These are phyloP conservation scores for Diutina catenulata DNA, from an alignment of 1,139 yeast genomes.

Conservation along the genomic window DNA sequence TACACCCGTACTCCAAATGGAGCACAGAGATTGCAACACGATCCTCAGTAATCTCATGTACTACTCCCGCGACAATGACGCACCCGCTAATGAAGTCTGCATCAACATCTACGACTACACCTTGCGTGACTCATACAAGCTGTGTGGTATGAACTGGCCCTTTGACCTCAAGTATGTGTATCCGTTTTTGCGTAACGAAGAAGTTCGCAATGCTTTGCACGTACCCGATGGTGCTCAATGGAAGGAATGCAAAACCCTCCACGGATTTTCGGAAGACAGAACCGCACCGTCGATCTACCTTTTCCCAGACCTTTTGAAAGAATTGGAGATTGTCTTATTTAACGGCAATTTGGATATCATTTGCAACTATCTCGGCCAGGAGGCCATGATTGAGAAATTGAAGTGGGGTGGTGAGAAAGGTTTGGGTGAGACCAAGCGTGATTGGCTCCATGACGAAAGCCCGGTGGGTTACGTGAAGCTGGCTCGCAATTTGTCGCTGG, in stretches of 20 bases:
- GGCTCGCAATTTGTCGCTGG: conserved; percentile 68
- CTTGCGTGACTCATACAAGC: conserved; percentile 59
- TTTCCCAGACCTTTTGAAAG: conserved; percentile 50
- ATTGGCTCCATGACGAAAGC: conserved; percentile 42
- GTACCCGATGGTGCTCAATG: conserved; percentile 37
- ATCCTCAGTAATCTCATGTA: conserved; percentile 30
- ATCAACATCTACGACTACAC: conserved; percentile 75
- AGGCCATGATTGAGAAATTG: conserved; percentile 47
- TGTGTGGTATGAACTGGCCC: conserved; percentile 97
- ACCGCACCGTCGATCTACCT: conserved; percentile 54
- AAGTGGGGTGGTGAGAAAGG: conserved; percentile 62
- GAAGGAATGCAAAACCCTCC: conserved; percentile 66
- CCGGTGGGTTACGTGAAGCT: conserved; percentile 39
- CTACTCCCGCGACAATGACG: conserved; percentile 19
- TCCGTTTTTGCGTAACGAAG: conserved; percentile 44
- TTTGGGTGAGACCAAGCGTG: conserved; percentile 27
- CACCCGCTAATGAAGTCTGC: conserved; percentile 37
- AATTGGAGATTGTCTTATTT: conserved; percentile 59
- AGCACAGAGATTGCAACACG: conserved; percentile 32
- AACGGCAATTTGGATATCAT: conserved; percentile 85
- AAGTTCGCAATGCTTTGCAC: conserved; percentile 51
- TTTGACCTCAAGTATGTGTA: conserved; percentile 47
- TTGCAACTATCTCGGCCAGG: conserved; percentile 75
- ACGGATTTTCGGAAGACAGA: no score
- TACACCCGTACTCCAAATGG: conserved; percentile 14